Evolutionary conservation across 345 rosid genomes (phyloP), one percentile per base, ranked within the genome.

Genomic region (Acer saccharum): DNA sequence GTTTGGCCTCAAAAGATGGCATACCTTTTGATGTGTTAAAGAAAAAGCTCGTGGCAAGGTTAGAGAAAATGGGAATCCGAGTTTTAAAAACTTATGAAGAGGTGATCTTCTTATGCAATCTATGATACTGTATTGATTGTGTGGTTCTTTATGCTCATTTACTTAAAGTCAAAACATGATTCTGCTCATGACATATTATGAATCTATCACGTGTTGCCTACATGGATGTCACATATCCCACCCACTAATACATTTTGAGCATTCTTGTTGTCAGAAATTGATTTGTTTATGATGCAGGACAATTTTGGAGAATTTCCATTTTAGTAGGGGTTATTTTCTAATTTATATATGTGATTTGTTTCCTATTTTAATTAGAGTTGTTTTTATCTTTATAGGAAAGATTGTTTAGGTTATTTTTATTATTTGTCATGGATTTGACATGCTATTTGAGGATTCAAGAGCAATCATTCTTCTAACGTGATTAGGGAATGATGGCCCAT

Each of bases 1-100:
- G 99, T 83, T 84, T 92, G 86, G 99, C 99, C 71, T 94, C 99
- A 23, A 94, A 91, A 88, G 93, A 90, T 81, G 97, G 89, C 14
- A 86, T 95, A 93, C 97, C 95, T 48, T 90, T 95, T 79, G 96
- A 92, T 77, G 77, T 91, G 78, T 80, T 95, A 35, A 95, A 93
- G 82, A 86, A 77, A 83, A 93, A 90, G 84, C 96, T 95, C 78
- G 66, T 84, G 91, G 80, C 87, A 73, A 90, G 99, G 85, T 83
- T 95, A 78, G 87, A 92, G 85, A 89, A 89, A 52, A 85, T 91
- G 83, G 96, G 94, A 67, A 88, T 93, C 77, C 86, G 86, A 84
- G 73, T 95, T 72, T 68, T 87, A 57, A 90, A 88, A 86, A 89
- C 84, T 65, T 89, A 89, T 72, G 98, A 95, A 90, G 99, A 93